Evolutionary conservation across 2,329 filamentous ascomycete genomes (phyloP), one percentile per base, ranked within the genome.

Genomic region (Ascochyta rabiei): DNA sequence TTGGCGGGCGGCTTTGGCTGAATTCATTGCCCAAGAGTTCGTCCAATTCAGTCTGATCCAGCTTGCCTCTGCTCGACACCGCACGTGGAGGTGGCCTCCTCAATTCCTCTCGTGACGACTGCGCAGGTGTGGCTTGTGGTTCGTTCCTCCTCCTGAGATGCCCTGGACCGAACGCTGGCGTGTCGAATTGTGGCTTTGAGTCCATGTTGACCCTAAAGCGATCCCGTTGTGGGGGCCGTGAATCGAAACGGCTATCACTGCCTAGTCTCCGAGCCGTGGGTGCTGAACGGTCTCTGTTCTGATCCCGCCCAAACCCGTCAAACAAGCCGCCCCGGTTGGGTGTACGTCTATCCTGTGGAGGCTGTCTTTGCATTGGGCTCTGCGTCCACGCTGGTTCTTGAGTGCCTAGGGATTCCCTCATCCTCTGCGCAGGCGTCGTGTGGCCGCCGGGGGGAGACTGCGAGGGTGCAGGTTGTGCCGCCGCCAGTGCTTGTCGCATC

Each of bases 141-240:
- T 69, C 66, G 45, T 63, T 71, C 34, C 62, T 70, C 45, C 66
- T 66, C 43, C 67, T 63, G 44, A 75, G 40, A 37, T 70, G 57
- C 5, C 56, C 57, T 4, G 66, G 53, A 15, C 63, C 62, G 42
- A 72, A 73, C 38, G 61, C 57, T 28, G 68, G 69, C 28, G 52
- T 61, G 19, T 68, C 57, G 26, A 70, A 48, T 1, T 63, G 63
- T 15, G 69, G 71, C 43, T 60, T 61, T 7, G 68, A 56, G 33
- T 68, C 64, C 66, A 72, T 71, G n/a, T 70, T 71, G 43, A 72
- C 65, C n/a, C 57, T 63, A 47, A 64, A 72, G 23, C 65, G 62
- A 26, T 41, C 59, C 37, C 59, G 58, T 35, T 56, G 57, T 5
- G 57, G 35, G 12, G 53, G 37, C 18, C 57, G 33, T 43, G 50